Conservation (phyloP, 2,329 filamentous ascomycete species). For the Hypoxylon rubiginosum region DNA sequence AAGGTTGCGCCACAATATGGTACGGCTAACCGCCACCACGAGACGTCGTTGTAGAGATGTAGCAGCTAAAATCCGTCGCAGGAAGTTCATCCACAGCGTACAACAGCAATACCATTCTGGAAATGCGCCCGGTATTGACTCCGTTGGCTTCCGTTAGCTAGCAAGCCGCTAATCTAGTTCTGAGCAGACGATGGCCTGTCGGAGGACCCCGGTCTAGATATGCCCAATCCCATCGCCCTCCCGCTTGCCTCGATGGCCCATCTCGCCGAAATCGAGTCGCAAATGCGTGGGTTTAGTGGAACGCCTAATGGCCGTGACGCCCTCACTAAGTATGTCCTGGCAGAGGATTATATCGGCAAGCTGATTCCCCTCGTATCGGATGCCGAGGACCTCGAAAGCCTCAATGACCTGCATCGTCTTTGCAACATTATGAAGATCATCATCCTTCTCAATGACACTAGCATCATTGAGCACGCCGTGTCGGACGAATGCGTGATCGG, state of each 20-base stretch:
- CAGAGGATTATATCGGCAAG: constrained; percentile 88
- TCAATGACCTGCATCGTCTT: constrained; percentile 86
- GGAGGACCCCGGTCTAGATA: constrained; percentile 85
- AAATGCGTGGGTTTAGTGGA: constrained; percentile 83
- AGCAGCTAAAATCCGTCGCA: constrained; percentile 57
- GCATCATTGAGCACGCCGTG: constrained; percentile 94
- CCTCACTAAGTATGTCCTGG: constrained; percentile 87
- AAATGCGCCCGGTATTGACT: constrained; percentile 71
- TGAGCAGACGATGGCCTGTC: constrained; percentile 83
- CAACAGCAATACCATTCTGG: constrained; percentile 78
- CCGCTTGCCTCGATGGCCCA: constrained; percentile 85
- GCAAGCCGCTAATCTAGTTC: constrained; percentile 46
- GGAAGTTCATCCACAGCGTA: constrained; percentile 91
- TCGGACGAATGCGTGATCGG: constrained; percentile 90
- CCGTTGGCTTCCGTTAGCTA: not conserved
- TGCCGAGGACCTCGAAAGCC: constrained; percentile 91
- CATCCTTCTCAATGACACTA: constrained; percentile 93
- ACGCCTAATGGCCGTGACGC: constrained; percentile 84
- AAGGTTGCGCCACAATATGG: constrained; percentile 95
- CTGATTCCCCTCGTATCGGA: constrained; percentile 87
- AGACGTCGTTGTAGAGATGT: constrained; percentile 8
- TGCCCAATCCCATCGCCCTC: constrained; percentile 77
- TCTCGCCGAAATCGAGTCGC: constrained; percentile 85
- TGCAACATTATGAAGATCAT: constrained; percentile 99
- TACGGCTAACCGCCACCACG: constrained; percentile 57